phyloP scores from a whole-genome alignment of 768 basidiomycete species.

The Floccularia luteovirens region DNA sequence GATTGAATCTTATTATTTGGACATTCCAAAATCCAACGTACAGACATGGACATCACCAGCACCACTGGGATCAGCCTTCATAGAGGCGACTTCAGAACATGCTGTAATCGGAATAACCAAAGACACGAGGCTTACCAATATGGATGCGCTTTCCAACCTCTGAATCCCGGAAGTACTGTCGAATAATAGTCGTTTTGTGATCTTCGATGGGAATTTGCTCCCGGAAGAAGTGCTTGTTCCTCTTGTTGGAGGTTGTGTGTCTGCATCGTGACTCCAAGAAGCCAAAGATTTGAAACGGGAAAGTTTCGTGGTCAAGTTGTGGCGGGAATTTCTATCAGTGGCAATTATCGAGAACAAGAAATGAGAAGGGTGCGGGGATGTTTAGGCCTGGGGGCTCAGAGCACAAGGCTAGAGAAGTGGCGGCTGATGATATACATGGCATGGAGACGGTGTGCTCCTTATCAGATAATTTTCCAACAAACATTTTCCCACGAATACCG shows the following conservation, averaged over 20 bases:
- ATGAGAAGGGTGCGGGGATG: too few species aligned
- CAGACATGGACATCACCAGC: slow-evolving; percentile 57
- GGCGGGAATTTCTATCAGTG: too few species aligned
- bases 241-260: neutral
- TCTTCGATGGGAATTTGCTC: neutral
- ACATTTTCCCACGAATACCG: too few species aligned
- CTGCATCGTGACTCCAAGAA: neutral
- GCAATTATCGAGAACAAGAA: too few species aligned
- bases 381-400: too few species aligned
- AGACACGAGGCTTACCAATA: slow-evolving; percentile 28
- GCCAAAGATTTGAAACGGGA: neutral
- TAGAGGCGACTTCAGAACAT: too few species aligned
- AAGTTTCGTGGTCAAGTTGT: too few species aligned
- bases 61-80: slow-evolving; percentile 69
- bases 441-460: too few species aligned
- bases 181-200: neutral
- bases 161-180: slow-evolving; percentile 7
- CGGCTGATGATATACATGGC: too few species aligned
- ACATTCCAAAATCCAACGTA: slow-evolving; percentile 20
- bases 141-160: slow-evolving; percentile 29
- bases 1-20: slow-evolving; percentile 1
- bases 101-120: slow-evolving; percentile 5
- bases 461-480: too few species aligned
- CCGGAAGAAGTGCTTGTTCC: slow-evolving; percentile 1
- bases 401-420: too few species aligned